These are phyloP conservation scores for Fusarium verrucosum DNA, from an alignment of 2,329 filamentous ascomycete species.

Conservation along the genomic window DNA sequence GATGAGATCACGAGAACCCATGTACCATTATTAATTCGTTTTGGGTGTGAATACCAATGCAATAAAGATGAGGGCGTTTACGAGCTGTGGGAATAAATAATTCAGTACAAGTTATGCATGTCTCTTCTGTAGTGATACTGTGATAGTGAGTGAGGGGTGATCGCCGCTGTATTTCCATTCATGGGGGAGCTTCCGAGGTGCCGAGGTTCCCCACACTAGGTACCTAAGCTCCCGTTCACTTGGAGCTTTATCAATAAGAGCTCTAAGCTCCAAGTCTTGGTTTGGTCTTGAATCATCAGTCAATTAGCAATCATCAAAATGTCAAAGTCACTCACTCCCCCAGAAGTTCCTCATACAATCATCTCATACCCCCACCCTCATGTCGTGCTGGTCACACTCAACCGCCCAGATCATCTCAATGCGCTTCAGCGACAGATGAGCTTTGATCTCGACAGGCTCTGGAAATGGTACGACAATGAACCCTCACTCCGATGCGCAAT, in stretches of 20 bases:
- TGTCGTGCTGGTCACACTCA: conserved; percentile 68
- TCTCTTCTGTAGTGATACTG: neutral
- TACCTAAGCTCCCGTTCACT: conserved; percentile 27
- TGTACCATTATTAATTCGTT: conserved; percentile 30
- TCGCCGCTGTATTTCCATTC: conserved; percentile 17
- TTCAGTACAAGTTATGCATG: neutral
- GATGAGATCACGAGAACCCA: conserved; percentile 32
- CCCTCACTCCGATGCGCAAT: conserved; percentile 68
- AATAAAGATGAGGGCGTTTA: conserved; percentile 16
- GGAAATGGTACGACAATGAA: conserved; percentile 70
- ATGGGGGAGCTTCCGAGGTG: conserved; percentile 38
- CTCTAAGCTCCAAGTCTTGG: neutral
- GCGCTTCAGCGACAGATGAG: conserved; percentile 62
- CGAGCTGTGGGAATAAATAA: conserved; percentile 20
- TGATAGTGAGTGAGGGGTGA: conserved; percentile 30
- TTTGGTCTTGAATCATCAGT: neutral
- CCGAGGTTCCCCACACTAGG: conserved; percentile 47
- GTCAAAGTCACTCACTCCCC: conserved; percentile 50
- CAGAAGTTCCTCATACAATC: conserved; percentile 52
- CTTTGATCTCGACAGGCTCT: conserved; percentile 58
- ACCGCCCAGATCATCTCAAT: conserved; percentile 67
- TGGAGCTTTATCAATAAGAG: conserved; percentile 18
- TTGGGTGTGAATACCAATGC: conserved; percentile 24
- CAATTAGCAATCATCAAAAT: conserved; percentile 30
- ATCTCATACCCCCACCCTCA: conserved; percentile 63